Base-by-base conservation (phyloP, 345 rosid species). In the Salix purpurea region DNA sequence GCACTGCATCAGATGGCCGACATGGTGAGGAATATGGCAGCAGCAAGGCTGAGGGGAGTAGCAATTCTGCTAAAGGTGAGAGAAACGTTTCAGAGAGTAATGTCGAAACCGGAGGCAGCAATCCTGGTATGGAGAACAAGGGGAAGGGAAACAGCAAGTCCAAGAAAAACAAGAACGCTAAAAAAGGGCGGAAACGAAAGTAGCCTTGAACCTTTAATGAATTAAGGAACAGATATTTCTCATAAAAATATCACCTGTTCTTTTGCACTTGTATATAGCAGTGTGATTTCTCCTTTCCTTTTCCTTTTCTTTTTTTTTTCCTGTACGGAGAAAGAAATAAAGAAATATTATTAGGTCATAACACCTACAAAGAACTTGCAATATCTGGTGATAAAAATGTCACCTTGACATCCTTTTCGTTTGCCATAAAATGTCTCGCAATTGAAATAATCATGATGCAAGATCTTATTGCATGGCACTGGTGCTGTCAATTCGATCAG, bases 151-250 rank as follows among this genome's bases (percentile, higher is more conserved):
- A 42, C 7, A 42, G 48, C 64, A 54, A 39, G 72, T 11, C 52
- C 40, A 75, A 70, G 24, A 70, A 79, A 65, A 70, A 50, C 48
- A 70, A 48, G 10, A 66, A 21, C 28, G 26, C 36, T 10, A 68
- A 30, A 58, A 62, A n/a, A 21, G 13, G 61, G 10, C 46, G 62
- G 23, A 61, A 60, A 48, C 24, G 34, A 14, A 37, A 44, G 36
- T 69, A 36, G 69, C 13, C 37, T 12, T 37, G 16, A 13, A 65
- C 39, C 18, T 2, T 13, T 32, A 40, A 40, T 2, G 13, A 40
- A 40, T 40, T 9, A 4, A 19, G 14, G 48, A 19, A 10, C 28
- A 26, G 36, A 23, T 68, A 2, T 5, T 68, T 23, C 50, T 13
- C 15, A 2, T 18, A 2, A 26, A 62, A 0, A 62, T 26, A 26